Conservation (phyloP, 495 filamentous ascomycete species). For the Staphylotrichum tortipilum region DNA sequence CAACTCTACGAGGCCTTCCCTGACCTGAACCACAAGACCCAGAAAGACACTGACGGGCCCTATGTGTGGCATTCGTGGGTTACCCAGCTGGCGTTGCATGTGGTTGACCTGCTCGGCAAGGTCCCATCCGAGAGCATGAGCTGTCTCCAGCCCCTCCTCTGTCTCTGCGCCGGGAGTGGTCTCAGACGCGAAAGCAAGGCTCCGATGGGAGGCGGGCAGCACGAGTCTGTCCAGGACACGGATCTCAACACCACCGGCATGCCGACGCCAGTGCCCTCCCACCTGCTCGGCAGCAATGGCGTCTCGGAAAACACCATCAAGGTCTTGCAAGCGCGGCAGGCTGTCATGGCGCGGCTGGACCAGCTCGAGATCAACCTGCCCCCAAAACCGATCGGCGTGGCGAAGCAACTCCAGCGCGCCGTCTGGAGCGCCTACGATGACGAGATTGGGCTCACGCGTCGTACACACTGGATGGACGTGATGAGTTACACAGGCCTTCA, state of each 20-base stretch:
- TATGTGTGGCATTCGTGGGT: conserved; percentile 22
- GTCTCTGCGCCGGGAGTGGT: conserved; percentile 27
- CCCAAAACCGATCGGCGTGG: conserved; percentile 27
- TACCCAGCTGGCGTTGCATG: conserved; percentile 18
- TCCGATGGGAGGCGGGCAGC: conserved; percentile 8
- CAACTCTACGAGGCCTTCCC: conserved; percentile 29
- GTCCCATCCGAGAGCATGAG: conserved; percentile 18
- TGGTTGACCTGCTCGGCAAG: conserved; percentile 17
- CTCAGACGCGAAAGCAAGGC: conserved; percentile 23
- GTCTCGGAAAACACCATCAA: conserved; percentile 16
- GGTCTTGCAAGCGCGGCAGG: conserved; percentile 18
- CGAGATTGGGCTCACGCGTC: conserved; percentile 20
- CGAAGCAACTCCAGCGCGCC: conserved; percentile 23
- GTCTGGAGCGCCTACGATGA: conserved; percentile 28
- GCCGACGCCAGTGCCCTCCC: background rate
- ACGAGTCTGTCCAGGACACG: conserved; percentile 13
- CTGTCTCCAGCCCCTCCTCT: conserved; percentile 28
- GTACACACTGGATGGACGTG: conserved; percentile 30
- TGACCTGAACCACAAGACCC: conserved; percentile 17
- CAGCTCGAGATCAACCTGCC: conserved; percentile 24
- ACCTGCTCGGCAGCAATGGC: background rate
- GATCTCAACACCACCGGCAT: background rate
- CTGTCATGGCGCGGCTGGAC: conserved; percentile 22
- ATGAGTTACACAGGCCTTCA: conserved; percentile 26
- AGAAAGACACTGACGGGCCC: conserved; percentile 8